A percentile compares a stretch with the other conserved stretches of the same genome.
Conservation (phyloP, 257 asterid species). For the Ajuga chamaepitys region DNA sequence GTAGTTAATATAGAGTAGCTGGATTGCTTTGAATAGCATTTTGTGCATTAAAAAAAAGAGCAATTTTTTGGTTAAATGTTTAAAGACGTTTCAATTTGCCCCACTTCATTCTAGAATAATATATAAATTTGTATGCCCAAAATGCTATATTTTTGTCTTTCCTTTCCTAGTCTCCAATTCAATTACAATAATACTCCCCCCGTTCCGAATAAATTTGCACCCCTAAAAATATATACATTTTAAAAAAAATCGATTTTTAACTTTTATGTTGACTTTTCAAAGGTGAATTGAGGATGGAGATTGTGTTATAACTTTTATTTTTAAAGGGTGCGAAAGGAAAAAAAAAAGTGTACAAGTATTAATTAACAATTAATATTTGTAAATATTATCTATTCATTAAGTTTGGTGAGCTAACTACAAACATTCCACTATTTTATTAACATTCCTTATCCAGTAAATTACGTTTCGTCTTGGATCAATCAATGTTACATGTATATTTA, state of each 20-base stretch:
- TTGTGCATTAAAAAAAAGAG: constrained; percentile 11
- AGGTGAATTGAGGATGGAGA: no score
- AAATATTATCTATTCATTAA: constrained; percentile 7
- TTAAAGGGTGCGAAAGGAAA: no score
- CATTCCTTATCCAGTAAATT: constrained; percentile 7
- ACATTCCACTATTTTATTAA: constrained; percentile 15
- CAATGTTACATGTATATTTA: background rate
- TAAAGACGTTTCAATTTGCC: background rate
- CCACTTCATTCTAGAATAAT: background rate
- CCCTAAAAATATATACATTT: no score
- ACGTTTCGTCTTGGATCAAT: constrained; percentile 12
- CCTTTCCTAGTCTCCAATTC: constrained; percentile 12
- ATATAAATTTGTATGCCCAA: background rate
- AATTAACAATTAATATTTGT: background rate
- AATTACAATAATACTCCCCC: constrained; percentile 1
- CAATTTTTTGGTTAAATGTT: constrained; percentile 12
- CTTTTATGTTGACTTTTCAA: no score
- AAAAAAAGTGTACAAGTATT: no score
- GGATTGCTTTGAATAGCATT: constrained; percentile 9
- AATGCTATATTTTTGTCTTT: constrained; percentile 11
- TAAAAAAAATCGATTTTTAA: no score
- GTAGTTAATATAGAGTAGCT: constrained; percentile 21
- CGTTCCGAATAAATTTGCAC: no score
- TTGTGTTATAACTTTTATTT: no score
- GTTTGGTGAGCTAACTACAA: constrained; percentile 25